Evolutionary conservation across 1,139 yeast species (phyloP).

Genomic region (Blastobotrys raffinosifermentans): DNA sequence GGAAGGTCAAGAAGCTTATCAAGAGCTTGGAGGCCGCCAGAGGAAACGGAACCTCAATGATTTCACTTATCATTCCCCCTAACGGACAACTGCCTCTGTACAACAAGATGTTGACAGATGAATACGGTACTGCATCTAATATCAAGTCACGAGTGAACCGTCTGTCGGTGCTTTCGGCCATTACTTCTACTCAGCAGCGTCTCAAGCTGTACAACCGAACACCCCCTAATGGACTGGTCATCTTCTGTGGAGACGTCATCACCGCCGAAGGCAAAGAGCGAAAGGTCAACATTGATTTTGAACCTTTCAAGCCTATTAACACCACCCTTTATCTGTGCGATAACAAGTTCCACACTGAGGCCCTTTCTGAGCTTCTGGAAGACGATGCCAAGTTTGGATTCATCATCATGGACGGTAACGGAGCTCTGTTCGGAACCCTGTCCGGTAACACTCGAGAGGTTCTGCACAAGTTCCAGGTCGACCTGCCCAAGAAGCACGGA

Average conservation of each 20-base stretch:
- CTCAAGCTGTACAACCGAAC: slow-evolving; percentile 82
- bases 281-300: slow-evolving; percentile 90
- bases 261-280: slow-evolving; percentile 97
- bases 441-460: slow-evolving; percentile 96
- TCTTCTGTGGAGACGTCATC: slow-evolving; percentile 96
- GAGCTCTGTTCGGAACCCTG: slow-evolving; percentile 92
- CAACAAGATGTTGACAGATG: slow-evolving; percentile 93
- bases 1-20: slow-evolving; percentile 86
- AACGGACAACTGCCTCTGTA: slow-evolving; percentile 84
- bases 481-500: slow-evolving; percentile 98
- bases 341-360: slow-evolving; percentile 97
- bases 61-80: slow-evolving; percentile 89
- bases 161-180: slow-evolving; percentile 89
- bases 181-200: slow-evolving; percentile 96
- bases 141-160: slow-evolving; percentile 96
- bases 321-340: slow-evolving; percentile 94
- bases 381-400: slow-evolving; percentile 95
- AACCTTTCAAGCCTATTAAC: slow-evolving; percentile 97
- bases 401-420: slow-evolving; percentile 99
- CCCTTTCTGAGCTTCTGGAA: slow-evolving; percentile 86
- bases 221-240: slow-evolving; percentile 89
- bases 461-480: slow-evolving; percentile 92
- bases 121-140: slow-evolving; percentile 97
- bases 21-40: slow-evolving; percentile 82
- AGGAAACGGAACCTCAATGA: slow-evolving; percentile 99